Base-by-base conservation (phyloP, 208 protist genomes). In the Trypanosoma brucei region DNA sequence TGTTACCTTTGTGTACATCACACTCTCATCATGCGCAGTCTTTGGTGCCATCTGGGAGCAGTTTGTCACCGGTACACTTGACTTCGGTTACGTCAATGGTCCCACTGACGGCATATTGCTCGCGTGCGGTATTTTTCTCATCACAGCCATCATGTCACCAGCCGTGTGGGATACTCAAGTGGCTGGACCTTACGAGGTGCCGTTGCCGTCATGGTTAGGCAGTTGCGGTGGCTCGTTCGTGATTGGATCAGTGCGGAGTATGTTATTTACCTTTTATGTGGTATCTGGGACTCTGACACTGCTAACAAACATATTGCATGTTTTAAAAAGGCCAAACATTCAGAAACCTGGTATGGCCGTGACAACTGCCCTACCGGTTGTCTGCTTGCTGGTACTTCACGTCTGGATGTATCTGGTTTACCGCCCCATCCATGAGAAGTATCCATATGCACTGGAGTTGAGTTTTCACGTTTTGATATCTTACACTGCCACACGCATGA, bases 1-100 rank as follows among this genome's bases (percentile, higher is more conserved):
- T 54, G 57, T 72, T 48, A 68, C 79, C 8, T 92, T 86, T 72
- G 62, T 65, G 49, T 78, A 80, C 48, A 57, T 90, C 13, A 48
- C 75, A 34, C 49, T 86, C 30, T 81, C 80, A 14, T 84, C 82
- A 5, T 42, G 80, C 9, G 70, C 75, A 4, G 68, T 96, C 11
- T 93, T 93, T 70, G 70, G 64, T 11, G 67, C 78, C 3, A 93
- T 93, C 34, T 96, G 83, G 82, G 88, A 97, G 67, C 89, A 97
- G 62, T 96, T 86, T 72, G 80, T 69, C 64, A 96, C 88, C 1
- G 93, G 92, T n/a, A 83, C 75, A n/a, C 73, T 97, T n/a, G 82
- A 91, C 59, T 78, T 97, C 33, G 84, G 89, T 38, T 88, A 93
- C 56, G 66, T 96, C 36, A 96, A 82, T 63, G 93, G 86, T 35